These are phyloP conservation scores for Thermothielavioides terrestris DNA, from an alignment of 495 filamentous ascomycete genomes.

Conservation along the genomic window DNA sequence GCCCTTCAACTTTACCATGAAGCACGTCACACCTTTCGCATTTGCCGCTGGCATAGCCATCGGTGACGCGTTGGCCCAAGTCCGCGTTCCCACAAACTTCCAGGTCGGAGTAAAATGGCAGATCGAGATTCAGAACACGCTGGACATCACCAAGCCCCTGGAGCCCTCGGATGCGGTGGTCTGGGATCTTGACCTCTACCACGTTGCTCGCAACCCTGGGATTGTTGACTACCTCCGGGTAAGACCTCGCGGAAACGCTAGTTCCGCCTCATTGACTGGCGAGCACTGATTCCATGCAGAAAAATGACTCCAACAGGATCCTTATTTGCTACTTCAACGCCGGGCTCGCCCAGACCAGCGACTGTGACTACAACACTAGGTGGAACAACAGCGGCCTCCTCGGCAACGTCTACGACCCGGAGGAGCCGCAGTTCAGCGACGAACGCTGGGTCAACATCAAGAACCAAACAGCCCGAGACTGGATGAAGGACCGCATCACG, in stretches of 20 bases:
- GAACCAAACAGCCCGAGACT: conserved; percentile 45
- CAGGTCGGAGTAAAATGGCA: conserved; percentile 15
- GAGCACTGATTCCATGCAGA: background rate
- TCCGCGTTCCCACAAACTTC: conserved; percentile 1
- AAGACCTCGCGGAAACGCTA: background rate
- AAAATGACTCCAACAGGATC: background rate
- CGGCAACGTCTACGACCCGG: conserved; percentile 41
- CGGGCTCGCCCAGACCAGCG: conserved; percentile 48
- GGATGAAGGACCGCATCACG: conserved; percentile 49
- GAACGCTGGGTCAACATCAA: conserved; percentile 58
- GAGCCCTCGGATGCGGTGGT: conserved; percentile 18
- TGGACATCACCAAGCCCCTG: conserved; percentile 11
- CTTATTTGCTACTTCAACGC: conserved; percentile 69
- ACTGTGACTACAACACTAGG: conserved; percentile 49
- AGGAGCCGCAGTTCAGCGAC: conserved; percentile 41
- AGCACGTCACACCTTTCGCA: background rate
- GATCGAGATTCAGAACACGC: conserved; percentile 23
- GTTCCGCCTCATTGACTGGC: background rate
- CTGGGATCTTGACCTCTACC: conserved; percentile 21
- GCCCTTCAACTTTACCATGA: background rate
- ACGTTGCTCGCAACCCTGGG: conserved; percentile 5
- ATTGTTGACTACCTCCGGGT: conserved; percentile 14
- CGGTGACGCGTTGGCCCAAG: background rate
- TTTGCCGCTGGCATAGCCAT: background rate
- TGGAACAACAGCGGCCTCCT: conserved; percentile 32